Evolutionary conservation across 2,329 filamentous ascomycete species (phyloP).

Genomic region (Phyllosticta paracitricarpa): DNA sequence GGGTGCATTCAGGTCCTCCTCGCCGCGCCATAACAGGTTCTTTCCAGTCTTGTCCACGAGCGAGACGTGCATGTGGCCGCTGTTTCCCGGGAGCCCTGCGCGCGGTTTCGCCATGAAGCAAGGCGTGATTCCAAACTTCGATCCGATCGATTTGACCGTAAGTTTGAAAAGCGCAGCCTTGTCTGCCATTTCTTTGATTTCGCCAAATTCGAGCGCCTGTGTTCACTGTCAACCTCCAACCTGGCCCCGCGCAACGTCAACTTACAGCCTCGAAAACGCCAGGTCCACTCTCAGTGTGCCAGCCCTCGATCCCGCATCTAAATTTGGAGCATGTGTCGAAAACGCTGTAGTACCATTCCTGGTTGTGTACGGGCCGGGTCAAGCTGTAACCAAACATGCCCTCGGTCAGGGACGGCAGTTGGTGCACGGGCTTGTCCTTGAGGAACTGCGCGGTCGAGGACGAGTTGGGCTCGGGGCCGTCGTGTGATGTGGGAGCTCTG

Average conservation of each 20-base stretch:
- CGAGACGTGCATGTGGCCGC: conserved; percentile 91
- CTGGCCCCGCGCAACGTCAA: conserved; percentile 4
- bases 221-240: conserved; percentile 14
- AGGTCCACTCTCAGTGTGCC: conserved; percentile 90
- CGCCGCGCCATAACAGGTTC: conserved; percentile 72
- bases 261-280: conserved; percentile 85
- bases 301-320: conserved; percentile 75
- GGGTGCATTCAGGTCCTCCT: conserved; percentile 54
- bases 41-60: conserved; percentile 65
- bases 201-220: conserved; percentile 73
- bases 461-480: conserved; percentile 46
- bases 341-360: conserved; percentile 84
- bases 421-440: conserved; percentile 58
- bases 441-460: conserved; percentile 67
- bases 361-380: conserved; percentile 76
- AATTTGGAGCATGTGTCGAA: conserved; percentile 73
- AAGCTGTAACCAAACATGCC: conserved; percentile 96
- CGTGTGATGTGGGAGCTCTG: conserved; percentile 47
- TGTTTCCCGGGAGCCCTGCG: conserved; percentile 84
- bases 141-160: conserved; percentile 75
- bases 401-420: conserved; percentile 73
- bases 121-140: conserved; percentile 81
- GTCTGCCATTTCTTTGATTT: conserved; percentile 84
- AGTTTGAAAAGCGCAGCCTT: conserved; percentile 81
- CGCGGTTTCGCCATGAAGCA: conserved; percentile 99